Evolutionary conservation across 1,284 basidiomycete species (phyloP).

Genomic region (Farysia itapuensis): DNA sequence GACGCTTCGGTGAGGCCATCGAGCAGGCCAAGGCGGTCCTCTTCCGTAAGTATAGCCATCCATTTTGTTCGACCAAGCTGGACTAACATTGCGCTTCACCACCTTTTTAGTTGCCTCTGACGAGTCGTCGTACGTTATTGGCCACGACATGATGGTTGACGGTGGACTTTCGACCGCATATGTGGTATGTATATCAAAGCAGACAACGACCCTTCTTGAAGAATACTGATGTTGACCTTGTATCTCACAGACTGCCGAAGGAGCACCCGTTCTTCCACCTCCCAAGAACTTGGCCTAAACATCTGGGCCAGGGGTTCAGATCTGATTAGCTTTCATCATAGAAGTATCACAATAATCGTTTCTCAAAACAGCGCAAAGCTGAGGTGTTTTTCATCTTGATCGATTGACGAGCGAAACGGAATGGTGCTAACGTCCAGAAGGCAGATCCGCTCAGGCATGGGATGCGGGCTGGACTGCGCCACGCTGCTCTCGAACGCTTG

Average conservation of each 20-base stretch:
- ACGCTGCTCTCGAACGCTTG: slow-evolving; percentile 11
- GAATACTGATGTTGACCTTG: too few relatives aligned
- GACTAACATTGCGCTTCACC: too few relatives aligned
- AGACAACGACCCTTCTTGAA: not conserved
- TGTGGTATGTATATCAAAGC: slow-evolving; percentile 12
- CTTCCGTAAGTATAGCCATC: slow-evolving; percentile 64
- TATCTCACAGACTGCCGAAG: slow-evolving; percentile 32
- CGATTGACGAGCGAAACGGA: slow-evolving; percentile 3
- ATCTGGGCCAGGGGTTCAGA: too few relatives aligned
- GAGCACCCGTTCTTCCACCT: slow-evolving; percentile 25
- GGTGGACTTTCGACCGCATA: slow-evolving; percentile 33
- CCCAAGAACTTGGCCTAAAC: slow-evolving; percentile 35
- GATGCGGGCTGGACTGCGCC: too few relatives aligned
- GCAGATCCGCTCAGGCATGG: too few relatives aligned
- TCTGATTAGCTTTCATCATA: too few relatives aligned
- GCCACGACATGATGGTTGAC: slow-evolving; percentile 34
- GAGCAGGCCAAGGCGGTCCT: slow-evolving; percentile 88
- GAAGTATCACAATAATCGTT: too few relatives aligned
- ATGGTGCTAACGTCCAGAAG: too few relatives aligned
- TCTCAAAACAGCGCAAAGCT: too few relatives aligned
- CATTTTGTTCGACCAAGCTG: too few relatives aligned
- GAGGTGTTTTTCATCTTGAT: too few relatives aligned
- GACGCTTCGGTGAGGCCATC: slow-evolving; percentile 91
- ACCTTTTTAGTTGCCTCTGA: slow-evolving; percentile 67
- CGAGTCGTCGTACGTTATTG: slow-evolving; percentile 65